Evolutionary conservation across 2,329 filamentous ascomycete species (phyloP).

Genomic region (Chalaropsis ovoidea): DNA sequence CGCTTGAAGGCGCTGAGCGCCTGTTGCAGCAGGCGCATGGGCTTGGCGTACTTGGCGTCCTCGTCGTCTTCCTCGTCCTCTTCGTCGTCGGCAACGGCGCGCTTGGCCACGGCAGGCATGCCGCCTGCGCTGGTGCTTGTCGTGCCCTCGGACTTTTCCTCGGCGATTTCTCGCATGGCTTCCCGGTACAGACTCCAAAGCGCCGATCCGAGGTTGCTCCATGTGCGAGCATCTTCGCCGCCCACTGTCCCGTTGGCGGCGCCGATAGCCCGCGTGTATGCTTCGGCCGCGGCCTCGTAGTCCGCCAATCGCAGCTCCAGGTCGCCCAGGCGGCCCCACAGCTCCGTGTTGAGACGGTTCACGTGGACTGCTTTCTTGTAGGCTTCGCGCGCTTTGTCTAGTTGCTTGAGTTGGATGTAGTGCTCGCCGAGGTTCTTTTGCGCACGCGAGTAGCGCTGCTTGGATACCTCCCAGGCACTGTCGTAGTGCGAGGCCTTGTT

Average conservation of each 20-base stretch:
- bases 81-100: slow-evolving; percentile 20
- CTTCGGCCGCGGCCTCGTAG: slow-evolving; percentile 69
- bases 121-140: too few relatives aligned
- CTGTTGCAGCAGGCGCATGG: slow-evolving; percentile 56
- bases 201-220: slow-evolving; percentile 86
- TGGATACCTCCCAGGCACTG: slow-evolving; percentile 79
- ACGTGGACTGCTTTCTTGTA: slow-evolving; percentile 68
- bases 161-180: slow-evolving; percentile 34
- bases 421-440: slow-evolving; percentile 78
- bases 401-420: slow-evolving; percentile 57
- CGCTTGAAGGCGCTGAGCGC: slow-evolving; percentile 78
- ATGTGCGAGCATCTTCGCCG: slow-evolving; percentile 80
- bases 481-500: slow-evolving; percentile 64
- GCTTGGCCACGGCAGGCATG: background rate
- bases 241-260: slow-evolving; percentile 51
- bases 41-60: slow-evolving; percentile 36
- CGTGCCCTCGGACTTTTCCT: slow-evolving; percentile 29
- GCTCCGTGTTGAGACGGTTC: slow-evolving; percentile 69
- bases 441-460: slow-evolving; percentile 69
- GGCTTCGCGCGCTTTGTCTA: slow-evolving; percentile 60
- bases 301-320: slow-evolving; percentile 67
- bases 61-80: slow-evolving; percentile 28
- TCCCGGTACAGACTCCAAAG: slow-evolving; percentile 60
- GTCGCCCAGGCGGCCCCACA: slow-evolving; percentile 87
- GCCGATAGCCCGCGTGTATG: slow-evolving; percentile 73